Conservation (phyloP, 192 early-diverging fungal genomes). For the Rhizoclosmatium globosum region DNA sequence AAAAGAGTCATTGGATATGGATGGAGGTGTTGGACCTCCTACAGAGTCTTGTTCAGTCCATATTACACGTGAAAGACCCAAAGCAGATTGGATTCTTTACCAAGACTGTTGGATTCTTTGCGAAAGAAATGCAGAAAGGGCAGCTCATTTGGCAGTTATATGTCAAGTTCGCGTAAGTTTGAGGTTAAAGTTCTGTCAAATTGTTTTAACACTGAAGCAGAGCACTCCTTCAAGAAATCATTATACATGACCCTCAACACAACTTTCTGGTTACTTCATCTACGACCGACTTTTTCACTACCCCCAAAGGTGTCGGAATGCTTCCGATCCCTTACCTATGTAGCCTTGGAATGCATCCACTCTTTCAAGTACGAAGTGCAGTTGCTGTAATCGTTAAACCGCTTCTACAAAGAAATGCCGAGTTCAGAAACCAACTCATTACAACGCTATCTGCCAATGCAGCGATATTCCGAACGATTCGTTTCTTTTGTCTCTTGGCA, state of each 20-base stretch:
- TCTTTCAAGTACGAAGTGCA: neutral
- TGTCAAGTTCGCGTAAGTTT: constrained; percentile 25
- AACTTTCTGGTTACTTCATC: neutral
- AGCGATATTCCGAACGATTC: too few relatives aligned
- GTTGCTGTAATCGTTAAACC: neutral
- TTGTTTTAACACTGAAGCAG: neutral
- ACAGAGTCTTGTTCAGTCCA: neutral
- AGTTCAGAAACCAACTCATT: too few relatives aligned
- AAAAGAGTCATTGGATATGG: constrained; percentile 34
- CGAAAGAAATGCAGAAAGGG: constrained; percentile 9
- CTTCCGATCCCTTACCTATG: constrained; percentile 16
- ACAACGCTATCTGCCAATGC: too few relatives aligned
- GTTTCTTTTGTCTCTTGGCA: constrained; percentile 3
- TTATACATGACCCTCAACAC: neutral
- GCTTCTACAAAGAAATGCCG: neutral
- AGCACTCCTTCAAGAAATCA: neutral
- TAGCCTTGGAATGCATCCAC: neutral
- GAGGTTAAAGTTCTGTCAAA: neutral
- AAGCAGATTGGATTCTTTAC: neutral
- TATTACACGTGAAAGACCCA: neutral
- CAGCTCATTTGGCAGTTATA: constrained; percentile 17
- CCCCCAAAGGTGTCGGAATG: constrained; percentile 6
- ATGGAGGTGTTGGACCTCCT: neutral
- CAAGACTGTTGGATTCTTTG: constrained; percentile 17
- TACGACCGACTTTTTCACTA: constrained; percentile 3